Percentiles rank a stretch among this genome's conserved stretches.
These are phyloP conservation scores for Boletus rubropictus DNA, from an alignment of 768 basidiomycete genomes.

Conservation along the genomic window DNA sequence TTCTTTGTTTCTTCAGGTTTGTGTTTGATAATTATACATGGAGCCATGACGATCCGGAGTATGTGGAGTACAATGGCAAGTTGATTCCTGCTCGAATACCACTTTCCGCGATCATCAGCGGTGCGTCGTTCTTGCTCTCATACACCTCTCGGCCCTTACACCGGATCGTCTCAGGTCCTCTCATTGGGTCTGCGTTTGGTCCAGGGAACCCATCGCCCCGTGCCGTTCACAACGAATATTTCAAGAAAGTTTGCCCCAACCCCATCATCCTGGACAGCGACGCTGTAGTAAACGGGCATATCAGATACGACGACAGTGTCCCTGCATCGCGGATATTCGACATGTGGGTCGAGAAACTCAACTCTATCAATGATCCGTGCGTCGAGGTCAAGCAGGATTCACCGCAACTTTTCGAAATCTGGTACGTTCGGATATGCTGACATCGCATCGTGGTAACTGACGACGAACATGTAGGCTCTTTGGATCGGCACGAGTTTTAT, in stretches of 20 bases:
- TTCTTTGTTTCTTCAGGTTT: slow-evolving; percentile 33
- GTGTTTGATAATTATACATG: slow-evolving; percentile 60
- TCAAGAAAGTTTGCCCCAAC: slow-evolving; percentile 43
- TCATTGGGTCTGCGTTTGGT: slow-evolving; percentile 38
- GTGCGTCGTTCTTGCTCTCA: slow-evolving; percentile 25
- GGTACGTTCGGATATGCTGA: slow-evolving; percentile 33
- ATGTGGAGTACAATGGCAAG: slow-evolving; percentile 44
- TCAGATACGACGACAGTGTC: slow-evolving; percentile 18
- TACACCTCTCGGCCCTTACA: not conserved
- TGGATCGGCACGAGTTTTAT: slow-evolving; percentile 34
- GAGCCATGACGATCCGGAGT: slow-evolving; percentile 38
- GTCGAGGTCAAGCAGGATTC: slow-evolving; percentile 38
- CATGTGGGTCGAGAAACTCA: slow-evolving; percentile 42
- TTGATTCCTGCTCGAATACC: slow-evolving; percentile 51
- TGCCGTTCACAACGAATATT: slow-evolving; percentile 43
- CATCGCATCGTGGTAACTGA: not conserved
- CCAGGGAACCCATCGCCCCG: slow-evolving; percentile 35
- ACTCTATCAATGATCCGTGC: slow-evolving; percentile 42
- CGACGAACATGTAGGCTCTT: slow-evolving; percentile 42
- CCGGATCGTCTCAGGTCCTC: slow-evolving; percentile 31
- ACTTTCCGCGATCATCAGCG: slow-evolving; percentile 46
- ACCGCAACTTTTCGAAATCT: slow-evolving; percentile 46
- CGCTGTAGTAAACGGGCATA: slow-evolving; percentile 18
- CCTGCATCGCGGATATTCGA: slow-evolving; percentile 37
- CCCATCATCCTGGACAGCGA: slow-evolving; percentile 29